Base-by-base conservation (phyloP, 2,329 filamentous ascomycete species). In the Aureobasidium sp. region DNA sequence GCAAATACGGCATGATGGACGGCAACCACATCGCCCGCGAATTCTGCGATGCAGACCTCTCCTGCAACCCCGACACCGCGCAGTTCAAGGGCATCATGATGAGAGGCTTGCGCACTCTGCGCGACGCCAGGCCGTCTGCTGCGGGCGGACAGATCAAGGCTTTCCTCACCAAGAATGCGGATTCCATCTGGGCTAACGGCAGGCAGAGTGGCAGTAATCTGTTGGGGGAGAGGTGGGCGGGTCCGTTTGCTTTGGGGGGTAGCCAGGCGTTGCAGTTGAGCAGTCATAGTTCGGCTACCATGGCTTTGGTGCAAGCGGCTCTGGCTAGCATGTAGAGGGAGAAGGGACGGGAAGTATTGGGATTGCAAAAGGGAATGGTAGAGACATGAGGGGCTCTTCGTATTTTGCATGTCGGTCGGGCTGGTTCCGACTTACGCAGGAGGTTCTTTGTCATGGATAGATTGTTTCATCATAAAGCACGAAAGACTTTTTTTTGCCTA, bases 31-130 rank as follows among this genome's bases (percentile, higher is more conserved):
- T 78, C 21, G 64, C 78, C 1, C 72, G 74, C 59, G 76, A 79
- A 42, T 62, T 63, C 0, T 71, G 70, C 62, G 71, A 74, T 17
- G 21, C 17, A 1, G 53, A 61, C 19, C 21, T 42, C 4, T 37
- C 25, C 35, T 63, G 61, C 25, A 60, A 62, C 10, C 58, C 49
- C 3, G 61, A 62, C 11, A 27, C 43, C 4, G 65, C 80, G 38
- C 84, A 88, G 67, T 90, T 90, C 78, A 90, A 90, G 71, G 87
- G 87, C 3, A 77, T 89, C 37, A 88, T 89, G 64, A 77, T 82
- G 17, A 79, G 85, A 21, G 88, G 88, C 67, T 73, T 90, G 21
- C 77, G 78, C 35, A 79, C 81, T 59, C 71, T 90, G 35, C 76
- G 86, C 23, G 67, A 73, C 0, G 79, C 72, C 2, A 78, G 77